Conservation (phyloP, 345 rosid species). For the Salix purpurea region DNA sequence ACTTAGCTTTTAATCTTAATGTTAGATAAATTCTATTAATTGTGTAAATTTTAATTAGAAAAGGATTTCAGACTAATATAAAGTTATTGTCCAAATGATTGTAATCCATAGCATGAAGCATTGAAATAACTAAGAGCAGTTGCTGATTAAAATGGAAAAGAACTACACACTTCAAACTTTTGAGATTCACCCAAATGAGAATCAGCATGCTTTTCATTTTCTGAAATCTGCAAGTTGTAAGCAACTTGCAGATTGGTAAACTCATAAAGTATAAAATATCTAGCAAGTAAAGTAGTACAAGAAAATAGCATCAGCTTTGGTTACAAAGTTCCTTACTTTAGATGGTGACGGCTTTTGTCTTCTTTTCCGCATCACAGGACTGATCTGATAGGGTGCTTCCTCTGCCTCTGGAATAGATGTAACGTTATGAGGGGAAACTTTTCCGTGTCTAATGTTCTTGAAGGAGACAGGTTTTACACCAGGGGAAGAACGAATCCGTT, state of each 20-base stretch:
- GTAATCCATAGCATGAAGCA: conserved; percentile 4
- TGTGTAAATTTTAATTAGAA: too few species aligned
- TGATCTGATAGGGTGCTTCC: conserved; percentile 35
- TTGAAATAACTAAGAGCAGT: neutral
- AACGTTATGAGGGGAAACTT: conserved; percentile 25
- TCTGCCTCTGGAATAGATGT: conserved; percentile 38
- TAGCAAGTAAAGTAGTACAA: conserved; percentile 8
- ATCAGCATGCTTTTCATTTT: conserved; percentile 40
- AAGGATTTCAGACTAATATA: too few species aligned
- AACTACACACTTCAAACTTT: conserved; percentile 41
- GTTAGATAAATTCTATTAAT: too few species aligned
- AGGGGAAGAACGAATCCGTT: conserved; percentile 37
- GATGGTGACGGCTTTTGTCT: conserved; percentile 54
- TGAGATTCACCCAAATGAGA: conserved; percentile 38
- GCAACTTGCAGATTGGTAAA: conserved; percentile 23
- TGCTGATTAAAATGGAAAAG: conserved; percentile 8
- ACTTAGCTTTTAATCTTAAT: too few species aligned
- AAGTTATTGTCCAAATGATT: conserved; percentile 1
- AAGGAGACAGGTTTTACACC: conserved; percentile 36
- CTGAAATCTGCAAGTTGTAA: conserved; percentile 42
- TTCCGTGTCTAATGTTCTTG: conserved; percentile 41
- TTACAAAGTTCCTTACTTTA: conserved; percentile 41
- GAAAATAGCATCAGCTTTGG: neutral
- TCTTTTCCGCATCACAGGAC: conserved; percentile 42
- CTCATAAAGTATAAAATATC: conserved; percentile 14